Evolutionary conservation across 148 eudicot species (phyloP).

Genomic region (Rhododendron henanense): DNA sequence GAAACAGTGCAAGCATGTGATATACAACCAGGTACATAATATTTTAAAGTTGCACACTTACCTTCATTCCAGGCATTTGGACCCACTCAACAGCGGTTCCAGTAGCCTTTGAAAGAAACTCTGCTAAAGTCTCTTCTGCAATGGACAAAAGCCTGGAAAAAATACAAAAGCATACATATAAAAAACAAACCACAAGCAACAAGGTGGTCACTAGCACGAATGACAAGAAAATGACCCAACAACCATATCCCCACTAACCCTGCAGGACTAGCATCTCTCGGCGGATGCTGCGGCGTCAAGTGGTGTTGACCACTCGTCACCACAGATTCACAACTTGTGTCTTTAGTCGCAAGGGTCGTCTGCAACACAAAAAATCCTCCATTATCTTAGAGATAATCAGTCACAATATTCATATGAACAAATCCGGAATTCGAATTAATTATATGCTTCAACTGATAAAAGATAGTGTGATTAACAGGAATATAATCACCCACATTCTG

Average conservation of each 20-base stretch:
- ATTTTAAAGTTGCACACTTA: constrained; percentile 22
- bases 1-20: neutral
- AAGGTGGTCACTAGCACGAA: constrained; percentile 26
- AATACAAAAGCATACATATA: constrained; percentile 25
- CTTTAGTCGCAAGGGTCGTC: constrained; percentile 73
- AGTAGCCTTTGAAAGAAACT: constrained; percentile 99
- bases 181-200: constrained; percentile 38
- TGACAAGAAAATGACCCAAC: constrained; percentile 45
- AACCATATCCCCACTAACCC: constrained; percentile 71
- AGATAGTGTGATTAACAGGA: neutral
- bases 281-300: constrained; percentile 85
- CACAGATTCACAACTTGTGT: constrained; percentile 96
- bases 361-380: constrained; percentile 20
- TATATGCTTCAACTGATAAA: neutral
- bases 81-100: constrained; percentile 99
- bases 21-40: neutral
- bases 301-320: constrained; percentile 99
- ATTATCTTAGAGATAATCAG: too few relatives aligned
- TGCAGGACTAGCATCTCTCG: constrained; percentile 99
- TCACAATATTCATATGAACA: neutral
- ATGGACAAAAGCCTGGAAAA: constrained; percentile 92
- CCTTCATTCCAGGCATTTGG: constrained; percentile 99
- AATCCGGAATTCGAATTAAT: neutral
- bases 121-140: constrained; percentile 99
- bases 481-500: constrained; percentile 47